Base-by-base conservation (phyloP, 78 protist genomes). In the Emiliania huxleyi region DNA sequence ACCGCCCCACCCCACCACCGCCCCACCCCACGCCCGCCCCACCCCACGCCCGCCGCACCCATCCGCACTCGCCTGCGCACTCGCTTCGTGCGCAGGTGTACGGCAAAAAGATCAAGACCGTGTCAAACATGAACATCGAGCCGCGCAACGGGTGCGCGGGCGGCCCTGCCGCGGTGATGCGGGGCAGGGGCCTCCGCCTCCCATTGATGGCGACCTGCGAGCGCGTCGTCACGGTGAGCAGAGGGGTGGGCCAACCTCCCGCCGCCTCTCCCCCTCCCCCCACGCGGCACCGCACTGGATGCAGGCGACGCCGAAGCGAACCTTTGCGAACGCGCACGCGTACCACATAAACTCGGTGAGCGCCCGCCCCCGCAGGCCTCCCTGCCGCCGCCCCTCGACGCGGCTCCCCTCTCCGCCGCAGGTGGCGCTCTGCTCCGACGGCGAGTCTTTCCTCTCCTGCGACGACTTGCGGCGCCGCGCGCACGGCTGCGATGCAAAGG, bases 261-360 rank as follows among this genome's bases (percentile, higher is more conserved):
- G n/a, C n/a, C n/a, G n/a, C n/a, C n/a, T n/a, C n/a, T n/a, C n/a
- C n/a, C n/a, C n/a, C n/a, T n/a, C n/a, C n/a, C n/a, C n/a, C n/a
- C n/a, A n/a, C n/a, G n/a, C n/a, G n/a, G n/a, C n/a, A n/a, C n/a
- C n/a, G n/a, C n/a, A n/a, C n/a, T n/a, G 33, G n/a, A n/a, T n/a
- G n/a, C n/a, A n/a, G n/a, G 91, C 56, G 69, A 87, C 2, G 25
- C 94, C 94, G 5, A 91, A 92, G 87, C 96, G 94, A 29, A 95
- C 97, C 43, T 99, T 85, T 84, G 96, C 96, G 73, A 98, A 98
- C 94, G 99, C 97, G 0, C 99, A 99, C 93, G 98, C 99, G 42
- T 99, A 98, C 89, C 98, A 99, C 95, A 98, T 99, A 93, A 98
- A 99, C 95, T 96, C 98, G 1, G 91, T 98, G 69, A n/a, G n/a